A percentile compares a stretch with the other conserved stretches of the same genome.
Conservation (phyloP, 1,139 yeast genomes). For the Meyerozyma sp. region DNA sequence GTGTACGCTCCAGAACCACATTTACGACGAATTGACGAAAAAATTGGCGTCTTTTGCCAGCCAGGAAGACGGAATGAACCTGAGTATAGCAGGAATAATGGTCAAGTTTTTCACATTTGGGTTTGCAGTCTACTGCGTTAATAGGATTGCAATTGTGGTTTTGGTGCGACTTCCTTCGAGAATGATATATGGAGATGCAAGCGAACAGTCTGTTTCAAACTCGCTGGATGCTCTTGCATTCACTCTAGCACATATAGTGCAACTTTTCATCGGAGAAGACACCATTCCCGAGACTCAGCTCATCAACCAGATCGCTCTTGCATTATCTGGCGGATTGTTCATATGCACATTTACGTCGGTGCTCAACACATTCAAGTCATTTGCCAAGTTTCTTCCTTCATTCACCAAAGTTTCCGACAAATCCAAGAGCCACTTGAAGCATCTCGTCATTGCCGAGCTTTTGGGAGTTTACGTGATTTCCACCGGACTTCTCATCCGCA, state of each 20-base stretch:
- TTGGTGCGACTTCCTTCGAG: slow-evolving; percentile 32
- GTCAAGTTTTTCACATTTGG: slow-evolving; percentile 14
- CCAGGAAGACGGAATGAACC: background rate
- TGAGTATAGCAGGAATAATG: background rate
- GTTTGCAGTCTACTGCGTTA: slow-evolving; percentile 61
- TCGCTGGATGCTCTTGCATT: slow-evolving; percentile 58
- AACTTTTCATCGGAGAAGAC: slow-evolving; percentile 20
- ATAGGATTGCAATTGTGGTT: slow-evolving; percentile 49
- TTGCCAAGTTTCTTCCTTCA: slow-evolving; percentile 29
- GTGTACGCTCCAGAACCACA: slow-evolving; percentile 17
- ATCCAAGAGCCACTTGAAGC: slow-evolving; percentile 33
- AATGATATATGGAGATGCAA: slow-evolving; percentile 9
- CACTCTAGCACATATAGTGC: slow-evolving; percentile 52
- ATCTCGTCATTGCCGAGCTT: slow-evolving; percentile 59
- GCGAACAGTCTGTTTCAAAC: slow-evolving; percentile 9
- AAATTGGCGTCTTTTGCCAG: slow-evolving; percentile 12
- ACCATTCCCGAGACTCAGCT: slow-evolving; percentile 46
- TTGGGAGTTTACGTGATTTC: slow-evolving; percentile 78
- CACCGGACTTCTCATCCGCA: slow-evolving; percentile 70
- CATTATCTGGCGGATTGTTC: slow-evolving; percentile 62
- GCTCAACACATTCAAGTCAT: slow-evolving; percentile 43
- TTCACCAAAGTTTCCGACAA: slow-evolving; percentile 17
- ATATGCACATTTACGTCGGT: slow-evolving; percentile 65
- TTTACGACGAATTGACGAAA: slow-evolving; percentile 27
- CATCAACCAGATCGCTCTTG: slow-evolving; percentile 58